Base-by-base conservation (phyloP, 176 grass and related monocot species). In the Calamus simplicifolius region DNA sequence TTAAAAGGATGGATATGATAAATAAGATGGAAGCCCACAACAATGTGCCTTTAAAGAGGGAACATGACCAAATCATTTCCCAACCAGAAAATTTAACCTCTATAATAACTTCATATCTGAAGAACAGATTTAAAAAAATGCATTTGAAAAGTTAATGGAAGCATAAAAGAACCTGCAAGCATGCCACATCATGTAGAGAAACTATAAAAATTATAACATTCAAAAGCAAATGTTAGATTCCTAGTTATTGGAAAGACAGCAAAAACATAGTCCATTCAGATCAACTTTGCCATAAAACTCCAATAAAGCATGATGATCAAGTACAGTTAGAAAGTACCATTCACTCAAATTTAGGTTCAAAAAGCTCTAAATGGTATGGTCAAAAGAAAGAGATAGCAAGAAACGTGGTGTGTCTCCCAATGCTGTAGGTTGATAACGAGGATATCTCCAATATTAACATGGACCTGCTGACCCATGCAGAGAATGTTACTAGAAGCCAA, bases 381-480 rank as follows among this genome's bases (percentile, higher is more conserved):
- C 82, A 82, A 55, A 90, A 78, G 78, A 77, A 63, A 76, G 83
- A 85, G 84, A 77, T 63, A 73, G 87, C 84, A 98, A 88, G 90
- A 88, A 90, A 88, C 84, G 78, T 80, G 81, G 79, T 85, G 79
- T 89, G 66, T 91, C 87, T 85, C 92, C 92, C 79, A 88, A 67
- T 84, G 87, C 79, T 88, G 81, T 43, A 70, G 88, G 93, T 70
- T 87, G 92, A 81, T 89, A 91, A 89, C 62, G 80, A 87, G 77
- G 84, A 81, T 78, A 83, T 84, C 87, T 92, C 87, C 87, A 63
- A 63, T 79, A 81, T 80, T 88, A 88, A 88, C 78, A 91, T 88
- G 76, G 53, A 75, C 87, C 93, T 97, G 93, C 87, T 88, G 75
- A 91, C 74, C 83, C 86, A 97, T 87, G 84, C 87, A 97, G 88